Evolutionary conservation across 2,329 filamentous ascomycete genomes (phyloP), one percentile per base, ranked within the genome.

Genomic region (Rasamsonia emersonii): DNA sequence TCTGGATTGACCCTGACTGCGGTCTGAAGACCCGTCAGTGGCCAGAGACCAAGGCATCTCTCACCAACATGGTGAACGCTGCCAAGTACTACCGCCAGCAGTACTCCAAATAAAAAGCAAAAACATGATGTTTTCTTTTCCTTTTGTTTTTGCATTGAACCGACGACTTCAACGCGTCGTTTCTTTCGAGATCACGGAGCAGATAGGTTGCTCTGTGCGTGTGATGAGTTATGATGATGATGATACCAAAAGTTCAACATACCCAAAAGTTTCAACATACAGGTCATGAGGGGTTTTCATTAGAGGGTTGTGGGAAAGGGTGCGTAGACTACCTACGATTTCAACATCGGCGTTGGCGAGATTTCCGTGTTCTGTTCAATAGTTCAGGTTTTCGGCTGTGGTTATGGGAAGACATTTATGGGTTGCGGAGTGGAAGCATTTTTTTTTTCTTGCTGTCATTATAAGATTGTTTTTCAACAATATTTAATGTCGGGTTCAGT

Each of bases 1-100:
- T 98, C 62, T 98, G 91, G 91, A 85, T 96, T 71, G 89, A 98
- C 75, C 91, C 91, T 50, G 91, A 98, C 73, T 98, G 91, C 61
- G 91, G 91, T 73, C 79, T 98, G 40, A 98, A 98, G 86, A 98
- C 91, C 51, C 84, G 91, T 54, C 83, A 93, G 73, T 96, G 91
- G 89, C 78, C 82, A 66, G 89, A 98, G 79, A 94, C 88, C 66
- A 96, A 95, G 82, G 86, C 86, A 59, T 85, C 89, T 38, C 71
- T 98, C 59, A 71, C 70, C 71, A 94, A 95, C 80, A 82, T 98
- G 86, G 89, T 98, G 68, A 88, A 89, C 63, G 91, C 91, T 37
- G 89, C 91, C 73, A 95, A 95, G 78, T 81, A 71, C 75, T 96
- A 79, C 86, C 89, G 91, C 62, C 67, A 80, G 66, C 86, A 94